phyloP scores from a whole-genome alignment of 129 eudicot species.

The Chrysanthemum seticuspe region DNA sequence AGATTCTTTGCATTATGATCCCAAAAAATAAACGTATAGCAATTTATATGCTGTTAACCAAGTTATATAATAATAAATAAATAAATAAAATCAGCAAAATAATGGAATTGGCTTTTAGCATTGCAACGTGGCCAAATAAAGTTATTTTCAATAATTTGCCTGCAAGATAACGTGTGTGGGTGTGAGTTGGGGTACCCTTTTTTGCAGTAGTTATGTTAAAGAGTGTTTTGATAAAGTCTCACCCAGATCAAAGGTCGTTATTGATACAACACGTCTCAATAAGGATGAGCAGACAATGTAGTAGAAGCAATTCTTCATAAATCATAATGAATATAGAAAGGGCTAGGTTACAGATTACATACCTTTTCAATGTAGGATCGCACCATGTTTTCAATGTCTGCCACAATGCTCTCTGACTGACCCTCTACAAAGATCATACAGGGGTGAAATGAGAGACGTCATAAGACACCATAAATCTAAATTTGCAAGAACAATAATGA shows the following conservation, averaged over 20 bases:
- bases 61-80: background rate
- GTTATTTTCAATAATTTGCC: slow-evolving; percentile 7
- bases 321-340: background rate
- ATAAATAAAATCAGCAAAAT: background rate
- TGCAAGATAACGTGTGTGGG: background rate
- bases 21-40: slow-evolving; percentile 2
- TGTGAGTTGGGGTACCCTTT: background rate
- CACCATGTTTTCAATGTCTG: slow-evolving; percentile 95
- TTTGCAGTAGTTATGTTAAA: slow-evolving; percentile 10
- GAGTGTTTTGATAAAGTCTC: background rate
- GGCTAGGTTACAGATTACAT: slow-evolving; percentile 5
- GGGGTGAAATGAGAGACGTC: slow-evolving; percentile 12
- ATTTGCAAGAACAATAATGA: slow-evolving; percentile 2
- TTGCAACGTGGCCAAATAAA: slow-evolving; percentile 17
- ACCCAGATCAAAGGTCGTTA: background rate
- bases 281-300: background rate
- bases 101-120: slow-evolving; percentile 3
- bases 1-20: slow-evolving; percentile 12
- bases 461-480: slow-evolving; percentile 11
- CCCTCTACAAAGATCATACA: slow-evolving; percentile 55
- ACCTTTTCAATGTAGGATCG: slow-evolving; percentile 94
- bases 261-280: slow-evolving; percentile 10
- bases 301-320: background rate
- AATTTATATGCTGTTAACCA: background rate
- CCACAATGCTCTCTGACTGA: slow-evolving; percentile 81